These are phyloP conservation scores for Neonectria punicea DNA, from an alignment of 2,329 filamentous ascomycete genomes.

Conservation along the genomic window DNA sequence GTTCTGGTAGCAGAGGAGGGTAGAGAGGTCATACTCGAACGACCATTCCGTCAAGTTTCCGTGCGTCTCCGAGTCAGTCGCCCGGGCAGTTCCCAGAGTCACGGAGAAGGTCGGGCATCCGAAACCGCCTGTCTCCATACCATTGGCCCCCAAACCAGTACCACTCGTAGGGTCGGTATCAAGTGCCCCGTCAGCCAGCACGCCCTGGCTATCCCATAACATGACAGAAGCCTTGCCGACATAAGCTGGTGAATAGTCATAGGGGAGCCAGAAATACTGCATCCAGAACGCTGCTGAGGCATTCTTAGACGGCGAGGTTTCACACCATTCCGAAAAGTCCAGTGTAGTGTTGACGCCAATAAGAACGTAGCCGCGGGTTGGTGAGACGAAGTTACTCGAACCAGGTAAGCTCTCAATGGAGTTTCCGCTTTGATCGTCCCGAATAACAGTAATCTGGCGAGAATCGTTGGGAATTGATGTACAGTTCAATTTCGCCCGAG, in stretches of 20 bases:
- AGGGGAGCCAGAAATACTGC: slow-evolving; percentile 36
- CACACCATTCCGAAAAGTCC: slow-evolving; percentile 31
- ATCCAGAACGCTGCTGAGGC: slow-evolving; percentile 24
- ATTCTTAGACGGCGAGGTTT: slow-evolving; percentile 26
- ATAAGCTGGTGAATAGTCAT: slow-evolving; percentile 26
- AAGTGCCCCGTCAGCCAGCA: slow-evolving; percentile 34
- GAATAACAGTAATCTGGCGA: slow-evolving; percentile 19
- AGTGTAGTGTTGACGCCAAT: slow-evolving; percentile 36
- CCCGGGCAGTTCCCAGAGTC: slow-evolving; percentile 25
- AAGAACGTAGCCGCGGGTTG: slow-evolving; percentile 17
- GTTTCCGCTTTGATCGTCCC: slow-evolving; percentile 9
- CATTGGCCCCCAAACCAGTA: slow-evolving; percentile 19
- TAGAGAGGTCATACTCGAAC: slow-evolving; percentile 36
- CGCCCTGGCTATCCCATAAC: slow-evolving; percentile 24
- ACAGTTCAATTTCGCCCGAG: slow-evolving; percentile 36
- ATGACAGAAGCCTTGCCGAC: slow-evolving; percentile 37
- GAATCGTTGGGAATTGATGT: slow-evolving; percentile 25
- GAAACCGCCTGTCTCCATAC: slow-evolving; percentile 19
- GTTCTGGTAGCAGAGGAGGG: slow-evolving; percentile 39
- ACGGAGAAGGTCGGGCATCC: slow-evolving; percentile 33
- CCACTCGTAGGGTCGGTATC: slow-evolving; percentile 32
- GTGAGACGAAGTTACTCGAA: slow-evolving; percentile 11
- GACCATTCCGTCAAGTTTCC: slow-evolving; percentile 25
- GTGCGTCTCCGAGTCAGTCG: slow-evolving; percentile 2
- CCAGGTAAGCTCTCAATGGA: slow-evolving; percentile 17